phyloP scores from a whole-genome alignment of 805 yeast species.

The Allodekkera sacchari region DNA sequence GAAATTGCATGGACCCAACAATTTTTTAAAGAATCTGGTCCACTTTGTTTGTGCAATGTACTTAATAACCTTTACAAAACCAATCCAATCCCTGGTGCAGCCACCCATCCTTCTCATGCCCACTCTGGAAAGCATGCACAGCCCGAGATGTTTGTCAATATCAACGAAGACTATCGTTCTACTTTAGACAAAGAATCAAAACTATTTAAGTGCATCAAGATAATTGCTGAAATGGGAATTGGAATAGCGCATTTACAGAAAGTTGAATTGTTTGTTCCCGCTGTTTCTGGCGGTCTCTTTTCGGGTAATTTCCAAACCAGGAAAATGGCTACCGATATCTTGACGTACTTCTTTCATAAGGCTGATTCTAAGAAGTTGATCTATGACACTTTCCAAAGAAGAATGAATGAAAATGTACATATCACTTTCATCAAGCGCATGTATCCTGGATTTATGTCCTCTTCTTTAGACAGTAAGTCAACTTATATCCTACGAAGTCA shows the following conservation, averaged over 20 bases:
- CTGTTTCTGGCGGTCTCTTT: constrained; percentile 69
- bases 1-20: constrained; percentile 67
- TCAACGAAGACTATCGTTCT: constrained; percentile 23
- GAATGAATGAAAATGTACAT: constrained; percentile 27
- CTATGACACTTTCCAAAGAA: constrained; percentile 18
- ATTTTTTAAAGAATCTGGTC: constrained; percentile 83
- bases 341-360: constrained; percentile 40
- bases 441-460: constrained; percentile 13
- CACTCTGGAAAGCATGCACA: neutral
- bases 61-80: constrained; percentile 33
- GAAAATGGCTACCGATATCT: constrained; percentile 74
- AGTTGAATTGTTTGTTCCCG: constrained; percentile 48
- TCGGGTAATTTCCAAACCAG: constrained; percentile 78
- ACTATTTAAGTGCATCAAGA: constrained; percentile 73
- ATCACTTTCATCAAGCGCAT: constrained; percentile 20
- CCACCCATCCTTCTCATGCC: neutral
- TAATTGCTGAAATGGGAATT: constrained; percentile 59
- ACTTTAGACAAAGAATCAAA: constrained; percentile 62
- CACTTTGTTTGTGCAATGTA: constrained; percentile 73
- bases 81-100: constrained; percentile 15
- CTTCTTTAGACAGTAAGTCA: constrained; percentile 19
- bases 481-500: constrained; percentile 17
- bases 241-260: constrained; percentile 63
- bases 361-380: constrained; percentile 14
- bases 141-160: constrained; percentile 19